Evolutionary conservation across 371 early-diverging fungal species (phyloP).

Genomic region (Sporodiniella umbellata): DNA sequence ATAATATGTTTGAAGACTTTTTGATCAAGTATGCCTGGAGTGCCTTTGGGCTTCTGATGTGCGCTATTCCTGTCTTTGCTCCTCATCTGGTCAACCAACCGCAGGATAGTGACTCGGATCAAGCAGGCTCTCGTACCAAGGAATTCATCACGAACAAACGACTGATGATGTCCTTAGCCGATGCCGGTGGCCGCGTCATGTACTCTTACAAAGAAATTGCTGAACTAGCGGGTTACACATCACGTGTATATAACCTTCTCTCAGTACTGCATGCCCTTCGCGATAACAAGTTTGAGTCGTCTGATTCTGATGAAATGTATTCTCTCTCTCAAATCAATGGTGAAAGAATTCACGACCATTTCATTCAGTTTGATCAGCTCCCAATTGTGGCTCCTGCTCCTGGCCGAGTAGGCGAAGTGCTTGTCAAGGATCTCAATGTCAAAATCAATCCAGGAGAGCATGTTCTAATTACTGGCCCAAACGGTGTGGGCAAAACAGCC

Average conservation of each 20-base stretch:
- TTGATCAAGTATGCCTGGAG: conserved; percentile 82
- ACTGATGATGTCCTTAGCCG: conserved; percentile 78
- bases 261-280: conserved; percentile 65
- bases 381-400: conserved; percentile 70
- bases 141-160: conserved; percentile 90
- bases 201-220: conserved; percentile 85
- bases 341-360: conserved; percentile 33
- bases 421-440: conserved; percentile 59
- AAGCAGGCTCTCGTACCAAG: conserved; percentile 69
- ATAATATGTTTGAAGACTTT: conserved; percentile 91
- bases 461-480: conserved; percentile 74
- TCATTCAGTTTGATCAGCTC: conserved; percentile 60
- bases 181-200: conserved; percentile 92
- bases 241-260: conserved; percentile 77
- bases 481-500: conserved; percentile 81
- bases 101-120: conserved; percentile 19
- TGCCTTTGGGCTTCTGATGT: conserved; percentile 67
- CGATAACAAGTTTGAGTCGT: conserved; percentile 40
- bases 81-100: conserved; percentile 43
- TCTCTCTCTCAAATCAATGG: conserved; percentile 57
- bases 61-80: conserved; percentile 83
- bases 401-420: conserved; percentile 62
- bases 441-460: conserved; percentile 66
- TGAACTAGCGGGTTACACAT: conserved; percentile 84
- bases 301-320: conserved; percentile 21